These are phyloP conservation scores for Strobilomyces echinocephalus DNA, from an alignment of 768 basidiomycete species.

Conservation along the genomic window DNA sequence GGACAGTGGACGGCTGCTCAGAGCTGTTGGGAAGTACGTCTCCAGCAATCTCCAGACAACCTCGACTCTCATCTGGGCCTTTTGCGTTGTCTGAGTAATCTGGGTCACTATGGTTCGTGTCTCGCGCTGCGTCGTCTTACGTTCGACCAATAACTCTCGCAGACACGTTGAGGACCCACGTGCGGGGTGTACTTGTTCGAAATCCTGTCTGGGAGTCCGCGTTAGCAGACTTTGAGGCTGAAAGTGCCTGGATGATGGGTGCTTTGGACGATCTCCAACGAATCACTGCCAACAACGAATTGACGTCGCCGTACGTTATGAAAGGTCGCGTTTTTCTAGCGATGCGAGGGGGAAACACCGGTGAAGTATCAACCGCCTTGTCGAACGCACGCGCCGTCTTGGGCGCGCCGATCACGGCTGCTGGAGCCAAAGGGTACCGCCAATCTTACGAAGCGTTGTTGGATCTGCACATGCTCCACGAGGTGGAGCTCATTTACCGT, in stretches of 20 bases:
- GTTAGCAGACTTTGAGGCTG: constrained; percentile 80
- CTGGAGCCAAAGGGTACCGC: constrained; percentile 74
- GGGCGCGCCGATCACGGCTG: constrained; percentile 78
- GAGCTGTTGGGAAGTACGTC: constrained; percentile 96
- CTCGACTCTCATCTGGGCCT: constrained; percentile 86
- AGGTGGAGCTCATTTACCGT: constrained; percentile 66
- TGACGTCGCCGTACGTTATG: constrained; percentile 56
- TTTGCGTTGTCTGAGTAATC: constrained; percentile 82
- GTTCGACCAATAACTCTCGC: background rate
- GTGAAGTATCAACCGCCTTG: constrained; percentile 46
- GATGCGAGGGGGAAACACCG: constrained; percentile 54
- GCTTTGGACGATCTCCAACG: constrained; percentile 82
- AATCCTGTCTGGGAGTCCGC: constrained; percentile 78
- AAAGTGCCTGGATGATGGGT: constrained; percentile 94
- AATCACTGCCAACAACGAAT: constrained; percentile 48
- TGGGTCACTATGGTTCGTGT: constrained; percentile 90
- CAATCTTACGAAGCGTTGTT: constrained; percentile 84
- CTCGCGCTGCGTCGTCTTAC: background rate
- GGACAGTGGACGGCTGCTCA: constrained; percentile 98
- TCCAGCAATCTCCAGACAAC: constrained; percentile 89
- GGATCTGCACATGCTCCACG: constrained; percentile 80
- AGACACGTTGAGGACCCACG: constrained; percentile 95
- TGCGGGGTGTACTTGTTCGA: constrained; percentile 80
- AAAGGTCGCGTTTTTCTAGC: constrained; percentile 79
- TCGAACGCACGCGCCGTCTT: constrained; percentile 64